Base-by-base conservation (phyloP, 495 filamentous ascomycete species). In the Annulohypoxylon nitens region DNA sequence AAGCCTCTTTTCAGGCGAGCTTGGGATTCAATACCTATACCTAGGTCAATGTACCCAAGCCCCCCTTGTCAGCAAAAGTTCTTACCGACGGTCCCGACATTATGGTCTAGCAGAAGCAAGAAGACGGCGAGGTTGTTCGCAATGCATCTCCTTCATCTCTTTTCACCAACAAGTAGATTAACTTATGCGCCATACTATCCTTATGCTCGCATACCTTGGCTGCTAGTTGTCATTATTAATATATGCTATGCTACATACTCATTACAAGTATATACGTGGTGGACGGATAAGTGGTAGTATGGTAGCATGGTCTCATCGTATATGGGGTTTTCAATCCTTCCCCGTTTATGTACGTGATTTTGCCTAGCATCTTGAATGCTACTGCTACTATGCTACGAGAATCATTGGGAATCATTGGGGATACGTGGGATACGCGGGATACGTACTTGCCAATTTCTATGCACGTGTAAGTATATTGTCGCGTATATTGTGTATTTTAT, bases 61-160 rank as follows among this genome's bases (percentile, higher is more conserved):
- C 33, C 57, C 54, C 61, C 51, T 64, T 64, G 63, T 53, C n/a
- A 34, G 9, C 67, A 55, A 75, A 58, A 70, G 50, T 48, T 67
- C 60, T 67, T 48, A 61, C 67, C 72, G 67, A 75, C 59, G 23
- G 59, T 64, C 72, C 72, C 72, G 72, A 59, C 54, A 67, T 57
- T 61, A 63, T 47, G 68, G 68, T 71, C 61, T 60, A 54, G 53
- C 59, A 67, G n/a, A 34, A 64, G 45, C 26, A 65, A 59, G 36
- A 54, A 30, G 33, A 59, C 5, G n/a, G 54, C 23, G 18, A 26
- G 14, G 5, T 18, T n/a, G 30, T 62, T 37, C 14, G 18, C 37
- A 43, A 65, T 54, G 41, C 54, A 48, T 58, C 30, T 55, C 47
- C 9, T 33, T 61, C 36, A 45, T 45, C n/a, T 47, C 43, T 47